These are phyloP conservation scores for Russula brevipes DNA, from an alignment of 768 basidiomycete genomes.

Conservation along the genomic window DNA sequence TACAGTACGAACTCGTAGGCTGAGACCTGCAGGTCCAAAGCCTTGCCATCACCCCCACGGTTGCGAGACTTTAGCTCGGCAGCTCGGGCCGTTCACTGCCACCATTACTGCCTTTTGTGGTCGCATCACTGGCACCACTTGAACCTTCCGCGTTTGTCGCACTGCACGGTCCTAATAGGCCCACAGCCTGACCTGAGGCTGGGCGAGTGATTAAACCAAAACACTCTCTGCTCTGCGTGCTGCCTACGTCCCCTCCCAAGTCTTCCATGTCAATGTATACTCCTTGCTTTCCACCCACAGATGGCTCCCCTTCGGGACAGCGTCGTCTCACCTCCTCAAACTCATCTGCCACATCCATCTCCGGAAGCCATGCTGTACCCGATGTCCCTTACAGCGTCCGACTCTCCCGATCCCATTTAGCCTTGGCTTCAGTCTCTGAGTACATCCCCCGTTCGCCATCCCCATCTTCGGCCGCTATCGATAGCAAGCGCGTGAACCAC, in stretches of 20 bases:
- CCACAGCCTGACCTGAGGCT: neutral
- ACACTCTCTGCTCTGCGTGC: neutral
- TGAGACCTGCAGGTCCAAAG: no score
- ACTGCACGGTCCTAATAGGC: no score
- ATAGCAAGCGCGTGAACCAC: neutral
- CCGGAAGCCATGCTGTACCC: neutral
- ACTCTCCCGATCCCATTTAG: conserved; percentile 12
- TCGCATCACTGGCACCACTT: neutral
- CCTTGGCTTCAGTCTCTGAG: conserved; percentile 16
- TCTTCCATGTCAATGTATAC: conserved; percentile 13
- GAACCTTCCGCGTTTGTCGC: conserved; percentile 2
- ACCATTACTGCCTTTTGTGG: conserved; percentile 1
- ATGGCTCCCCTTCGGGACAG: neutral
- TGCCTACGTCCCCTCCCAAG: neutral
- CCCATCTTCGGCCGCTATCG: conserved; percentile 10
- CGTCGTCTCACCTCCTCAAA: neutral
- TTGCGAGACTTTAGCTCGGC: no score
- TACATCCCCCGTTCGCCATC: conserved; percentile 10
- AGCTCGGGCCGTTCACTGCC: neutral
- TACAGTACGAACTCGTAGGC: no score
- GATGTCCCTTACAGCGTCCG: conserved; percentile 6
- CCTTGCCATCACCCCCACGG: no score
- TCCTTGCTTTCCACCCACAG: conserved; percentile 12
- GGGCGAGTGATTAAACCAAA: neutral
- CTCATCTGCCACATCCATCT: neutral